Evolutionary conservation across 2,329 filamentous ascomycete genomes (phyloP).

Genomic region (Phaeosphaeria sp.): DNA sequence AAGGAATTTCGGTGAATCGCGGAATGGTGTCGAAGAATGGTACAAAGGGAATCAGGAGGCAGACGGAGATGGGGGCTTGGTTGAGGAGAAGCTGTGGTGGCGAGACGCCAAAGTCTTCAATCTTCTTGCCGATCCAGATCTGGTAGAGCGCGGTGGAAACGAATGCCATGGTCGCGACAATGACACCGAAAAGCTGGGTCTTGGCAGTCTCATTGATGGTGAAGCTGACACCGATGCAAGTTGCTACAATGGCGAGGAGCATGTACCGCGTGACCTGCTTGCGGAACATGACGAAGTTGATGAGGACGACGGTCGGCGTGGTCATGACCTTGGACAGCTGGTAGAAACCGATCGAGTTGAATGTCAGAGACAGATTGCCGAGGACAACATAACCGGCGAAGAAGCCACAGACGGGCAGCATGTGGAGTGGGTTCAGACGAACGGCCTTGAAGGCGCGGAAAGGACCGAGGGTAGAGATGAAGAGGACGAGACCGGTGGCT

Average conservation of each 20-base stretch:
- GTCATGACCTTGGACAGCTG: slow-evolving; percentile 59
- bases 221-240: slow-evolving; percentile 53
- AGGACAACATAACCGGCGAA: slow-evolving; percentile 56
- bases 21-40: slow-evolving; percentile 54
- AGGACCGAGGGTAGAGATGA: slow-evolving; percentile 49
- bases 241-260: slow-evolving; percentile 49
- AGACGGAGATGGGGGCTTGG: slow-evolving; percentile 54
- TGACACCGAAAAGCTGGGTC: slow-evolving; percentile 50
- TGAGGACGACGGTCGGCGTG: slow-evolving; percentile 54
- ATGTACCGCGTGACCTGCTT: slow-evolving; percentile 52
- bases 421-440: slow-evolving; percentile 51
- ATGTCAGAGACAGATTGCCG: slow-evolving; percentile 54
- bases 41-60: slow-evolving; percentile 51
- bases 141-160: slow-evolving; percentile 55
- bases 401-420: slow-evolving; percentile 55
- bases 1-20: slow-evolving; percentile 46
- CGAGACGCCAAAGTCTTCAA: slow-evolving; percentile 53
- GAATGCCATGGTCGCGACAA: slow-evolving; percentile 53
- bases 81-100: slow-evolving; percentile 55
- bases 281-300: slow-evolving; percentile 53
- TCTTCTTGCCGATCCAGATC: slow-evolving; percentile 59
- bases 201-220: slow-evolving; percentile 52
- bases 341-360: slow-evolving; percentile 57
- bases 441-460: slow-evolving; percentile 55
- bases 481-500: slow-evolving; percentile 53